Evolutionary conservation across 306 rosid genomes (phyloP), one percentile per base, ranked within the genome.

Genomic region (Mimosa pudica): DNA sequence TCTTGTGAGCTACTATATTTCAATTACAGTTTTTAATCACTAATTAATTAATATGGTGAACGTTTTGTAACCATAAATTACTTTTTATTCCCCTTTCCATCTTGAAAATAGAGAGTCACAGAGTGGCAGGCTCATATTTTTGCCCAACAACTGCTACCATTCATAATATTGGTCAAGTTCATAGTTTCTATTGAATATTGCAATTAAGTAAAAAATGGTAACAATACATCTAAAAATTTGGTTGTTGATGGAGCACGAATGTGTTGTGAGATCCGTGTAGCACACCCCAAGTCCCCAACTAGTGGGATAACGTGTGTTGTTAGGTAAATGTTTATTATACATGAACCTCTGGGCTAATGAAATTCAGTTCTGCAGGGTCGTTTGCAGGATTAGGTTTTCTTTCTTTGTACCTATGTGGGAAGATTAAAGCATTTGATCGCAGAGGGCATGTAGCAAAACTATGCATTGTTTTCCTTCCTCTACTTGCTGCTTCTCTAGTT

Each of bases 321-420:
- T 70, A 66, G 41, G 42, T 30, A 73, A 64, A 73, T 65, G 33
- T 38, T 18, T 70, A 36, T 64, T 52, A 8, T 47, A 61, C 33
- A 58, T 66, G 82, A 46, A 47, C 61, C 66, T 45, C 64, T 58
- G 67, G 32, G 76, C 82, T 64, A 81, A 82, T 71, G 77, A 5
- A 62, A 30, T 80, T 72, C 54, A 16, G 74, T 67, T 81, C 9
- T 80, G 82, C 89, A 94, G 97, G 93, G 97, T 91, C 98, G 3
- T 95, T 95, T 82, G 96, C 97, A 10, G 98, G 98, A 7, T 88
- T 95, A 48, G 92, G 98, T 49, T 95, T 91, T 80, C 90, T 95
- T 17, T 84, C 97, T 1, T 69, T 95, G 52, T 95, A 95, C 89
- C 76, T 95, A 79, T 82, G 86, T 0, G 98, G 98, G 78, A 95